phyloP scores from a whole-genome alignment of 257 asterid species.

The Galeopsis tetrahit region DNA sequence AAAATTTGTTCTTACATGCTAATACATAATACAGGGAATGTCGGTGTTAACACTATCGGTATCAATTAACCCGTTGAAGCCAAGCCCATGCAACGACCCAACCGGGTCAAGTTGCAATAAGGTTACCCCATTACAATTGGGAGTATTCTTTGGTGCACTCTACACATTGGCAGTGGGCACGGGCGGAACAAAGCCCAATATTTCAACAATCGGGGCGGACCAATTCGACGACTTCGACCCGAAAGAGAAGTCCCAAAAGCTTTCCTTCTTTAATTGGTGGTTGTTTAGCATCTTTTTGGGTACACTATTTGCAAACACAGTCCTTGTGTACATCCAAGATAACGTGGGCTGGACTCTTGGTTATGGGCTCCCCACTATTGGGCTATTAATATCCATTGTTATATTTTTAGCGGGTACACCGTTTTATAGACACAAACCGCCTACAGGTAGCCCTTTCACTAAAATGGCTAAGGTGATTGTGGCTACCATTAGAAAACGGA shows the following conservation, averaged over 20 bases:
- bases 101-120: conserved; percentile 50
- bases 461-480: conserved; percentile 74
- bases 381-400: conserved; percentile 59
- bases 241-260: conserved; percentile 76
- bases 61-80: conserved; percentile 62
- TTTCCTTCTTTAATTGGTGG: conserved; percentile 98
- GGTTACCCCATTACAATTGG: conserved; percentile 64
- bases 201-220: conserved; percentile 92
- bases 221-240: conserved; percentile 86
- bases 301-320: conserved; percentile 82
- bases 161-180: conserved; percentile 79
- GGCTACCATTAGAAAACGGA: conserved; percentile 68
- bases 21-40: conserved; percentile 61
- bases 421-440: conserved; percentile 74
- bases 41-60: conserved; percentile 66
- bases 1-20: background rate
- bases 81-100: conserved; percentile 63
- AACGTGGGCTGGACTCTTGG: conserved; percentile 90
- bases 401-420: conserved; percentile 76
- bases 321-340: conserved; percentile 82
- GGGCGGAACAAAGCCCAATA: conserved; percentile 93
- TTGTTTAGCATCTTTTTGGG: conserved; percentile 86
- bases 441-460: conserved; percentile 89
- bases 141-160: conserved; percentile 73
- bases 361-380: conserved; percentile 80